Conservation (phyloP, 208 protist genomes). For the Strigomonas culicis region DNA sequence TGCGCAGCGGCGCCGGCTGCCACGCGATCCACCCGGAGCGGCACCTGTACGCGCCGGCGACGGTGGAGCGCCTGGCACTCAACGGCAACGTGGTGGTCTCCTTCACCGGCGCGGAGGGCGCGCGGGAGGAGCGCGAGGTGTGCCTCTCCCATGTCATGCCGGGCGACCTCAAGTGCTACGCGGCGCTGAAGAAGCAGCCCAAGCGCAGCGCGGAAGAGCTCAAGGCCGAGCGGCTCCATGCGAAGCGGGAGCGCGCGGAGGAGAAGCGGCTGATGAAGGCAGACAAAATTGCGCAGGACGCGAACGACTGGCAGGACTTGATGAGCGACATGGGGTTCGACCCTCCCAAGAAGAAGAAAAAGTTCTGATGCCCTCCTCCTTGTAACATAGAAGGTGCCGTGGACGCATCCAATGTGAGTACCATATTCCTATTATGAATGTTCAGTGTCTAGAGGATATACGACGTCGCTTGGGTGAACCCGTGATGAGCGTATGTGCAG, state of each 20-base stretch:
- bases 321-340: slow-evolving; percentile 19
- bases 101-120: slow-evolving; percentile 15
- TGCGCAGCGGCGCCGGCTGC: slow-evolving; percentile 53
- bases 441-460: not conserved
- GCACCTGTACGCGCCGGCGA: slow-evolving; percentile 31
- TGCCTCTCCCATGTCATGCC: slow-evolving; percentile 59
- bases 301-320: slow-evolving; percentile 67
- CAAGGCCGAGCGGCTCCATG: slow-evolving; percentile 30
- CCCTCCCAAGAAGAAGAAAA: slow-evolving; percentile 6
- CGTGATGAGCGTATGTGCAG: too few relatives aligned
- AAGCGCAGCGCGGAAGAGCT: slow-evolving; percentile 23
- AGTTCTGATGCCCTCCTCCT: too few relatives aligned
- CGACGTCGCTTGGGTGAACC: too few relatives aligned
- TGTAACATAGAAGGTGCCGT: too few relatives aligned
- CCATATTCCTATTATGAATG: not conserved
- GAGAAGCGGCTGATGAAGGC: slow-evolving; percentile 35
- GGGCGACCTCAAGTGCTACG: slow-evolving; percentile 50
- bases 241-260: slow-evolving; percentile 46
- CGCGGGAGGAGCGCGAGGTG: slow-evolving; percentile 9
- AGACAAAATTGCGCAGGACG: slow-evolving; percentile 48
- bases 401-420: too few relatives aligned
- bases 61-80: slow-evolving; percentile 70
- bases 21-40: slow-evolving; percentile 56
- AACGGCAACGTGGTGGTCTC: slow-evolving; percentile 53
- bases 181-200: slow-evolving; percentile 32